Base-by-base conservation (phyloP, 192 early-diverging fungal genomes). In the Backusella psychrophila region DNA sequence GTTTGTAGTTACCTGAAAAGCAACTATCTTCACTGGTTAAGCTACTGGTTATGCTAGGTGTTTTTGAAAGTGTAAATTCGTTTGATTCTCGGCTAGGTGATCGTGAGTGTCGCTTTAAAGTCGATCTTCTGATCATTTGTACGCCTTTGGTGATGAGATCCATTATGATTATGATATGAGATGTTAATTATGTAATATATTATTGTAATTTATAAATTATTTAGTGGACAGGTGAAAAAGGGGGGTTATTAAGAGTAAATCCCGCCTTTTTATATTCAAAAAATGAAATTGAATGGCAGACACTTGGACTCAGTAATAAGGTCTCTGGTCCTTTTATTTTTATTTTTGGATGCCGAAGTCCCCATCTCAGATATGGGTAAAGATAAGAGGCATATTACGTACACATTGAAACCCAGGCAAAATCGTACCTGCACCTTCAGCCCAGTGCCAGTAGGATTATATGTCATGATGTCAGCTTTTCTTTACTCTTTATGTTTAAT, bases 111-210 rank as follows among this genome's bases (percentile, higher is more conserved):
- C 35, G 34, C 23, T 36, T 35, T 44, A 59, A 73, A 23, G 72
- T 35, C 14, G 34, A 34, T 21, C 26, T 39, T 29, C 74, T 38
- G 26, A 66, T 21, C 38, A 66, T 42, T 38, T 75, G 33, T 46
- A 75, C 46, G 19, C 75, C 75, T 75, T 75, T 75, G 39, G 42
- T 75, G 31, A 75, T 69, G 41, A 75, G 36, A 53, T 75, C 75
- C 75, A 75, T 75, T 53, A 31, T 74, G 70, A 72, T 29, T 23
- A 63, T 63, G 56, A 63, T 23, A 63, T 53, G 49, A 7, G 6
- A n/a, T 53, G n/a, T 21, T 17, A 19, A 19, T 21, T 53, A 6
- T 63, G 23, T 63, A 59, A 19, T 49, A 26, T 29, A 26, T 63
- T 14, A 29, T 59, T 59, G 53, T 59, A 59, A 26, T 59, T 59